Base-by-base conservation (phyloP, 1,284 basidiomycete genomes). In the Schizopora paradoxa region DNA sequence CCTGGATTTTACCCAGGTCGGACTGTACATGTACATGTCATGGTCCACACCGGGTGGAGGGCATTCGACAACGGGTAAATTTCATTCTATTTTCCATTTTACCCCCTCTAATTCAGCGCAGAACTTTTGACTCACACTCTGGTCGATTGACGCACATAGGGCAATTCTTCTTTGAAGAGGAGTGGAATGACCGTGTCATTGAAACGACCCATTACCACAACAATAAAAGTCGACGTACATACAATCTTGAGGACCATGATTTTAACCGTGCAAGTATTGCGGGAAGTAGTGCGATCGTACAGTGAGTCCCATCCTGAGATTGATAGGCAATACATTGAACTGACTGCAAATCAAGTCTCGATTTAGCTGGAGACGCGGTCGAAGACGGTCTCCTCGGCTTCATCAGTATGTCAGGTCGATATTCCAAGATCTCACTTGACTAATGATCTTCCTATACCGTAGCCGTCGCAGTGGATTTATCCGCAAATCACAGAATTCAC, bases 141-240 rank as follows among this genome's bases (percentile, higher is more conserved):
- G 70, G 71, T 7, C 63, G 66, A 16, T 66, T 77, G 1, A 61
- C 62, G 1, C 76, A 82, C 59, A 68, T 72, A n/a, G 79, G 79
- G 1, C 79, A 82, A 55, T 77, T 79, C 61, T 82, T 82, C 67
- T 79, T 82, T 49, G 76, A 79, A 26, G 79, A 82, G 51, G 69
- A 70, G 4, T 63, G 79, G 46, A 79, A 78, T 56, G 58, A 66
- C 51, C 40, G 59, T 48, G 61, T 70, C 41, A 63, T 58, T 36
- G 48, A 48, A 1, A 48, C 51, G 6, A 37, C 41, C 3, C 61
- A 59, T 6, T 65, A 66, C 51, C 55, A 40, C 10, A 41, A 49
- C 16, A 63, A 61, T 43, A 58, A 48, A 1, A 58, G 59, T 42
- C 52, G 23, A 13, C 50, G 63, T 3, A 59, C 56, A 5, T 42